Base-by-base conservation (phyloP, 768 basidiomycete species). In the Suillus paluster region DNA sequence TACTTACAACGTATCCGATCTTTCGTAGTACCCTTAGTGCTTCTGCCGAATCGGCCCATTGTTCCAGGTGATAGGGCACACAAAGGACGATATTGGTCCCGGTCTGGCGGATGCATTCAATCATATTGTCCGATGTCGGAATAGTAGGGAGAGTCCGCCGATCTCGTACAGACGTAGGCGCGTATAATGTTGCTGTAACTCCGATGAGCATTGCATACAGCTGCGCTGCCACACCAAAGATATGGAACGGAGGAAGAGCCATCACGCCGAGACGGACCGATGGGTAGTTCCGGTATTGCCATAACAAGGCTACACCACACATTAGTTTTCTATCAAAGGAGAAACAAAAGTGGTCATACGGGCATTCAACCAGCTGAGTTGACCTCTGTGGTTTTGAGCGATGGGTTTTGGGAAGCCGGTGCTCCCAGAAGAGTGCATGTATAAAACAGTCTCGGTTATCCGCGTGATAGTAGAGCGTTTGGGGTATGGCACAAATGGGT, bases 381-480 rank as follows among this genome's bases (percentile, higher is more conserved):
- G 39, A 5, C 64, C 65, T 30, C 64, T 66, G 49, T 76, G 73
- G 0, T 72, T 74, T 36, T 78, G 69, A 3, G 70, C 65, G 41
- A 83, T 75, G 19, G 77, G 64, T 60, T 80, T 81, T 1, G 81
- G 81, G 41, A 78, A 70, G 8, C 81, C 81, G 0, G 81, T 81
- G 39, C 79, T 81, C 19, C 81, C 62, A 1, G 60, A 63, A 23
- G 62, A 63, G 33, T 60, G 60, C 50, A 57, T 33, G 62, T 64
- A 41, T 50, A 52, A 12, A 27, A 54, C n/a, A 53, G 48, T 50
- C 11, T 50, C 49, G 11, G 49, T 50, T 50, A 50, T 33, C 2
- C 49, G 49, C 7, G 49, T n/a, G 11, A 33, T 33, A 1, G 49
- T 33, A 1, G 49, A n/a, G 19, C 49, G 49, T 4, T 50, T 50